Evolutionary conservation across 228 moss, liverwort and hornwort genomes (phyloP), one percentile per base, ranked within the genome.

Genomic region (Sphagnum magellanicum): DNA sequence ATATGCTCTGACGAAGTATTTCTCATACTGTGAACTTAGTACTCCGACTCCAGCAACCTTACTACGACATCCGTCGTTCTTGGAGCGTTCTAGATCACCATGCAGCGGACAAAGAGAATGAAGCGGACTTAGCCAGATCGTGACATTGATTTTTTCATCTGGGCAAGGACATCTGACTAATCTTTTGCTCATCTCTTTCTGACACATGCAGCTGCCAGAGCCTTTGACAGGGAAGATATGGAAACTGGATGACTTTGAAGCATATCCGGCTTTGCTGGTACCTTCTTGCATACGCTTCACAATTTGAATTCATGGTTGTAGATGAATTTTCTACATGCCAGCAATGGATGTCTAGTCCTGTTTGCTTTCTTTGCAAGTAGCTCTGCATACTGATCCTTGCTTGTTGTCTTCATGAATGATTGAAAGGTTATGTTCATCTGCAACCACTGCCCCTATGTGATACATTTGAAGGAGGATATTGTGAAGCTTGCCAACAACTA

Each of bases 401-500:
- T 47, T 17, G 65, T 13, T 49, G 65, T 65, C 46, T 16, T 48
- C 10, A 10, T 11, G 32, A 13, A 12, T 32, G 32, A 32, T 32
- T 32, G 32, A 32, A 32, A 90, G 90, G 90, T 88, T 52, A 90
- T 86, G 88, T 90, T 90, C 59, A 90, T 93, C 73, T 90, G 93
- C 81, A 93, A 93, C 73, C 90, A 93, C 69, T 90, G 89, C 68
- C 93, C 90, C 4, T 89, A 81, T 65, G 93, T 90, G 72, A 69
- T 88, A 51, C 93, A 90, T 69, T 77, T 90, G 9, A 93, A 90
- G 75, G 81, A 82, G 69, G 81, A 84, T 70, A 72, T 90, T 67
- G 87, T 81, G 68, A 85, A 74, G 61, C 85, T 90, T 67, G 90
- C 90, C 6, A 73, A 75, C 14, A 87, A 93, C 61, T 93, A 88